A percentile compares a stretch with the other conserved stretches of the same genome.
phyloP scores from a whole-genome alignment of 2,329 filamentous ascomycete genomes.

The Ophiostoma angusticollis region DNA sequence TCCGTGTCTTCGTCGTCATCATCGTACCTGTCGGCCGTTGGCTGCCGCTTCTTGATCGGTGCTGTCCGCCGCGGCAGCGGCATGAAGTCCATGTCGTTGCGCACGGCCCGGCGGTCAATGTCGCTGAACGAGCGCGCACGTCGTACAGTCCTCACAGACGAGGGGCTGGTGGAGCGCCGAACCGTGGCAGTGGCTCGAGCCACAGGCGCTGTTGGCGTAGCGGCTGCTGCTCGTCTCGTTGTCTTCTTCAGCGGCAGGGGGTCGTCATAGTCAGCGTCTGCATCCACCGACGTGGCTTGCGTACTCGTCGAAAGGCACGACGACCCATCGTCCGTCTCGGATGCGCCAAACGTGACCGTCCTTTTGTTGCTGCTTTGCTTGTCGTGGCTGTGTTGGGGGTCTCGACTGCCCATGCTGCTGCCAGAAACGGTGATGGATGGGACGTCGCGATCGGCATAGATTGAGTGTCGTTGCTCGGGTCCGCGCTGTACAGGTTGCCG shows the following conservation, averaged over 20 bases:
- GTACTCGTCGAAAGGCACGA: slow-evolving; percentile 11
- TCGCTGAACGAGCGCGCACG: slow-evolving; percentile 3
- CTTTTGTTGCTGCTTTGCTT: background rate
- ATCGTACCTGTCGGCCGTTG: no score
- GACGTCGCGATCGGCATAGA: no score
- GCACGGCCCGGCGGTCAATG: background rate
- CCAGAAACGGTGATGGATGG: no score
- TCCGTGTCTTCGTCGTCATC: no score
- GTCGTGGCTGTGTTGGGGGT: no score
- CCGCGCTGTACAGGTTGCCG: no score
- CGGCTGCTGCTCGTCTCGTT: no score
- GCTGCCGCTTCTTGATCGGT: background rate
- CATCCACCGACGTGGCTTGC: slow-evolving; percentile 11
- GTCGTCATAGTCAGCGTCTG: slow-evolving; percentile 1
- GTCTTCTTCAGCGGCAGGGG: background rate
- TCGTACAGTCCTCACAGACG: no score
- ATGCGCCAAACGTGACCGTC: slow-evolving; percentile 6
- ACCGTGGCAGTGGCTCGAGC: background rate
- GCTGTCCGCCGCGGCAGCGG: background rate
- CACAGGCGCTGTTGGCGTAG: no score
- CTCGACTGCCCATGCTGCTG: no score
- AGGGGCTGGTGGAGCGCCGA: background rate
- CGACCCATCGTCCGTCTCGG: slow-evolving; percentile 8
- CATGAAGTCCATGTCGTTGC: background rate
- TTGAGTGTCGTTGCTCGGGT: no score